Conservation (phyloP, 2,329 filamentous ascomycete species). For the Curvularia sp. region DNA sequence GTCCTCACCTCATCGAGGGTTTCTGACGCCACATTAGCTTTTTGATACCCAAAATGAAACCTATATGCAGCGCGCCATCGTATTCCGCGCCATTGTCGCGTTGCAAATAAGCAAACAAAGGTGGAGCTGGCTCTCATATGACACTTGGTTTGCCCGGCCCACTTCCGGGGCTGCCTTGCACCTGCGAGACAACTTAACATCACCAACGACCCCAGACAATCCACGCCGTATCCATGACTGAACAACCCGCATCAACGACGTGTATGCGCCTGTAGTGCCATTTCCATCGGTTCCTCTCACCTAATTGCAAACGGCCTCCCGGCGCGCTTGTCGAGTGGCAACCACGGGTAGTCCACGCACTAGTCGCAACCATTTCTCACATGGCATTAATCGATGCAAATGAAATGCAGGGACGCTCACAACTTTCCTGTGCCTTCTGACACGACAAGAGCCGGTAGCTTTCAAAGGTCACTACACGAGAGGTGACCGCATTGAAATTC, state of each 20-base stretch:
- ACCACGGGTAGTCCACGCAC: slow-evolving; percentile 6
- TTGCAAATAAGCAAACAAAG: slow-evolving; percentile 5
- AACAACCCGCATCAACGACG: neutral
- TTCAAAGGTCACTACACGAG: neutral
- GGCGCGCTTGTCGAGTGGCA: neutral
- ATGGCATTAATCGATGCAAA: neutral
- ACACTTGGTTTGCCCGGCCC: neutral
- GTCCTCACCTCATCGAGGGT: neutral
- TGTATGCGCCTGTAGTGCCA: neutral
- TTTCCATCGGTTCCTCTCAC: neutral
- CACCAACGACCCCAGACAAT: neutral
- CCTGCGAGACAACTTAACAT: neutral
- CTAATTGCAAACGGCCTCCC: neutral
- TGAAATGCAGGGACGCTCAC: neutral
- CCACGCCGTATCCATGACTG: neutral
- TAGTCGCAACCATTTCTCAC: neutral
- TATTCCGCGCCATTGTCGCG: slow-evolving; percentile 5
- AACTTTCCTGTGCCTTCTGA: neutral
- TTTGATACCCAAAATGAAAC: neutral
- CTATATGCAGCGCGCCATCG: neutral
- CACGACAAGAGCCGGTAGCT: neutral
- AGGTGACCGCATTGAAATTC: neutral
- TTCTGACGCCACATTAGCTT: neutral
- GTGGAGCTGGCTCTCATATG: slow-evolving; percentile 1
- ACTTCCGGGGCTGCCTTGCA: slow-evolving; percentile 1